Evolutionary conservation across 257 asterid genomes (phyloP).

Genomic region (Datura wrightii): DNA sequence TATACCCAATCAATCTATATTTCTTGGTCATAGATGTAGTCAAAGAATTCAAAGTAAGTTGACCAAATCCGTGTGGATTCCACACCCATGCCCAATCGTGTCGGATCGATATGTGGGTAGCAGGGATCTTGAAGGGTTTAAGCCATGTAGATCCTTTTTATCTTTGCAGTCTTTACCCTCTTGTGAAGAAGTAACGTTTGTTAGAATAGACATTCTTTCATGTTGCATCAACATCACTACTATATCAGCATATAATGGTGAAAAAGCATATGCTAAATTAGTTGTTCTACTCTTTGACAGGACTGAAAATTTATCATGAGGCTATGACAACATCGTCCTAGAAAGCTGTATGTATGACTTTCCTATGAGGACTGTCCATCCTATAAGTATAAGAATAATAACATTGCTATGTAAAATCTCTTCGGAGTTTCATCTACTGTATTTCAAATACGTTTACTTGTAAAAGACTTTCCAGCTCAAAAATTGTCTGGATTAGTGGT

Average conservation of each 20-base stretch:
- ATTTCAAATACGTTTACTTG: background rate
- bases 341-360: background rate
- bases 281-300: background rate
- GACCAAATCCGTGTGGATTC: background rate
- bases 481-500: conserved; percentile 6
- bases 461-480: conserved; percentile 17
- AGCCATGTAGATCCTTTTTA: background rate
- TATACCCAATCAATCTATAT: background rate
- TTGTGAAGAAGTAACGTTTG: background rate
- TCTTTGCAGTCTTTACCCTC: background rate
- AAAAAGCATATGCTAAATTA: conserved; percentile 6
- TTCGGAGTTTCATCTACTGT: background rate
- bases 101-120: background rate
- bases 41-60: background rate
- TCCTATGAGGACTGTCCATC: conserved; percentile 10
- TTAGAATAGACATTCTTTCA: background rate
- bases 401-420: background rate
- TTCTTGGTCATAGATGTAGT: background rate
- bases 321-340: conserved; percentile 1
- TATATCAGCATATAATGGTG: conserved; percentile 6
- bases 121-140: background rate
- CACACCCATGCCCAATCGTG: rapidly evolving
- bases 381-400: background rate
- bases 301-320: background rate
- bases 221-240: background rate